Conservation (phyloP, 2,329 filamentous ascomycete genomes). For the Pseudocercospora vitis region DNA sequence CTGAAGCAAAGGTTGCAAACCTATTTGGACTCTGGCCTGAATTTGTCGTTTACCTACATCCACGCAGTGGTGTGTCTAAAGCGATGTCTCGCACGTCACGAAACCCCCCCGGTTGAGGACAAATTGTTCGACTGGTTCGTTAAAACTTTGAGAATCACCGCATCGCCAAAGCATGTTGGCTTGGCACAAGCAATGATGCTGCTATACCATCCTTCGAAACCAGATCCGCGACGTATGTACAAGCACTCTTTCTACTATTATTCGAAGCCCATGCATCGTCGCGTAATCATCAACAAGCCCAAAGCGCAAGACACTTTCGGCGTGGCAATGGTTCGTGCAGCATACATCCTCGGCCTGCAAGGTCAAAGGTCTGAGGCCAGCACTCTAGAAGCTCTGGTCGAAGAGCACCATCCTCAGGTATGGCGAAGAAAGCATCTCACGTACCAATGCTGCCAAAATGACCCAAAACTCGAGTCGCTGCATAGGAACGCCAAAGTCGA, state of each 20-base stretch:
- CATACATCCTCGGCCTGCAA: background rate
- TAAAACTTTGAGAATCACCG: background rate
- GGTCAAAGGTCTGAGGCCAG: background rate
- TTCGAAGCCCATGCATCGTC: background rate
- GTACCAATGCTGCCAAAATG: background rate
- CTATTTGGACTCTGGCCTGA: background rate
- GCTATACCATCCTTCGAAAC: background rate
- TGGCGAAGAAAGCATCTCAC: background rate
- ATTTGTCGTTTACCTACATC: background rate
- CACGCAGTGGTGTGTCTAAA: background rate
- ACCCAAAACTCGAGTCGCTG: background rate
- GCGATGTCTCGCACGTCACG: background rate
- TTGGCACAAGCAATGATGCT: no score
- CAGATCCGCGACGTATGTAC: background rate
- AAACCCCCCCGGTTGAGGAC: background rate
- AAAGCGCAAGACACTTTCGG: background rate
- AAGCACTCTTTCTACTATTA: background rate
- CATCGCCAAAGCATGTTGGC: background rate
- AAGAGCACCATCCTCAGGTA: background rate
- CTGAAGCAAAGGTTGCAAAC: background rate
- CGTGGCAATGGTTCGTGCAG: background rate
- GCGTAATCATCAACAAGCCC: background rate
- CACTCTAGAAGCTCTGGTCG: background rate
- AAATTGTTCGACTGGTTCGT: background rate
- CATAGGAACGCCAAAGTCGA: background rate